Base-by-base conservation (phyloP, 176 grass and related monocot species). In the Phyllostachys edulis region DNA sequence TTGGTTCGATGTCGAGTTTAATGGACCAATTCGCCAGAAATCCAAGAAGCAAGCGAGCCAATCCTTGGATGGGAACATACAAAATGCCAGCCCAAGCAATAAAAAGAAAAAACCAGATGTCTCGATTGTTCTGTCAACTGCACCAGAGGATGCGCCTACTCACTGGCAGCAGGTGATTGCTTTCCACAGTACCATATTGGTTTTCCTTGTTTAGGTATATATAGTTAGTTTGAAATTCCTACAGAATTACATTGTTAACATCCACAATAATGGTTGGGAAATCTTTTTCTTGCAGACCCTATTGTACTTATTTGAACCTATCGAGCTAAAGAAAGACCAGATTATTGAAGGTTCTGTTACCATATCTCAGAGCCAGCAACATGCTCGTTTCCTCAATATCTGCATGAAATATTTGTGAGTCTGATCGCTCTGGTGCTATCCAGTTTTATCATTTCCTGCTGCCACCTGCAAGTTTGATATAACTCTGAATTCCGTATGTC, bases 1-100 rank as follows among this genome's bases (percentile, higher is more conserved):
- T 94, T 99, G 96, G 96, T 99, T 99, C 55, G 93, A 99, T 92
- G 91, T 99, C 0, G 93, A 94, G 66, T 99, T 99, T 71, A 87
- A 96, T 11, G 96, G 96, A 34, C 89, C 93, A 78, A 67, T 85
- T 71, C 51, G 74, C 41, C 87, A 80, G 79, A 91, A 88, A 85
- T 65, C 74, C 62, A 90, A 87, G 74, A 90, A 87, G 69, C 89
- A 87, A 80, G 51, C 68, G 73, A 80, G 29, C 78, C 90, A 70
- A 63, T 81, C 65, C 14, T 60, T 67, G 80, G 90, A 88, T 66
- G 69, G 64, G 73, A 78, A 80, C 67, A 44, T 52, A 61, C 54
- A 85, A 85, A 82, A 54, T 82, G 68, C 85, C 62, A 81, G 52
- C 52, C 84, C 85, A 34, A 89, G 73, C 68, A 91, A 55, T 72